Evolutionary conservation across 192 early-diverging fungal genomes (phyloP).

Genomic region (Entomortierella beljakovae): DNA sequence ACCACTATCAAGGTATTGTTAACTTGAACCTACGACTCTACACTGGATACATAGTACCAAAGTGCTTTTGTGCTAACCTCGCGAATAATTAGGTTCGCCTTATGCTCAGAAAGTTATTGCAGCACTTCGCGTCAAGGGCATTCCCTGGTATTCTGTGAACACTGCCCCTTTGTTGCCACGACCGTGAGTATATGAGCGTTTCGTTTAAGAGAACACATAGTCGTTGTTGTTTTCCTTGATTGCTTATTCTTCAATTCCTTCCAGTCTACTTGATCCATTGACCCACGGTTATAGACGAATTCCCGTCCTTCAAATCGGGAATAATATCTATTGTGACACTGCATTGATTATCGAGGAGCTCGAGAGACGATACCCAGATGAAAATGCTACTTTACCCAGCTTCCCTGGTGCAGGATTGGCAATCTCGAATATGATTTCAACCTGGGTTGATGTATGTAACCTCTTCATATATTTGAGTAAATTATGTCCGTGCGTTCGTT

Average conservation of each 20-base stretch:
- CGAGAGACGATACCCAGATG: conserved; percentile 40
- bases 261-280: conserved; percentile 50
- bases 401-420: background rate
- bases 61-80: background rate
- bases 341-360: conserved; percentile 51
- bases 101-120: conserved; percentile 48
- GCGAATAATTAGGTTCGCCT: conserved; percentile 15
- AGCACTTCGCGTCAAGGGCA: conserved; percentile 52
- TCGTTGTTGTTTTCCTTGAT: background rate
- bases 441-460: conserved; percentile 52
- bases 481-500: background rate
- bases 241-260: background rate
- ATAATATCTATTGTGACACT: conserved; percentile 58
- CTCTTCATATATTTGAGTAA: background rate
- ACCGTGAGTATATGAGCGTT: no score
- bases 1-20: conserved; percentile 28
- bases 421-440: conserved; percentile 6
- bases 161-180: conserved; percentile 31
- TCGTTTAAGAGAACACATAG: no score
- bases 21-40: no score
- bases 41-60: no score
- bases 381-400: background rate
- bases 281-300: conserved; percentile 60
- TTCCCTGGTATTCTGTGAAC: conserved; percentile 45
- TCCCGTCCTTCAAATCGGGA: conserved; percentile 61